Base-by-base conservation (phyloP, 2,329 filamentous ascomycete genomes). In the Verticillium albo-atrum region DNA sequence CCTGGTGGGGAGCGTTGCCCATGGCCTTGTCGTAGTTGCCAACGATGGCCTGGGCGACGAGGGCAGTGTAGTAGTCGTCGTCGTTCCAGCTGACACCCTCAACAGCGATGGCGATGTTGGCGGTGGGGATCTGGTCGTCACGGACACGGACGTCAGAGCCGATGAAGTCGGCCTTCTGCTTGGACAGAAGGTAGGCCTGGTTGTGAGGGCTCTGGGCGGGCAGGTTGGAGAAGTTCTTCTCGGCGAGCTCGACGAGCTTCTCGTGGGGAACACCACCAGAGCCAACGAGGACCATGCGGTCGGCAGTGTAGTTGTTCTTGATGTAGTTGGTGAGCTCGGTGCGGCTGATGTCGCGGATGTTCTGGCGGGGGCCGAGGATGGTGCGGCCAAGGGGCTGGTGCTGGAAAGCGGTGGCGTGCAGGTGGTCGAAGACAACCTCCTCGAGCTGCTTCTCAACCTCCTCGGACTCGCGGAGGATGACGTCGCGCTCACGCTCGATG, bases 51-150 rank as follows among this genome's bases (percentile, higher is more conserved):
- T 99, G 95, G 61, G 95, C 92, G 67, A 99, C 94, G 60, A 99
- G 85, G 64, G 91, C 96, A 69, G 95, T 97, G 83, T 97, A 99
- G 86, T 99, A 99, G 80, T 98, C 94, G 64, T 96, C 91, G 69
- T 97, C 94, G 82, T 92, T 96, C 95, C 95, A 99, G 89, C 92
- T 96, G 60, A 99, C 95, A 87, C 95, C 95, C 85, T 99, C 95
- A 55, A 99, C 95, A 61, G 95, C 94, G 73, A 99, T 92, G 72
- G 96, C 95, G 70, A 99, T 96, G 85, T 99, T 94, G 75, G 95
- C 95, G 66, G 93, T 95, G 69, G 90, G 90, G 78, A 98, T 91
- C 71, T 90, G 96, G 79, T 99, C 95, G 75, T 99, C 95, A 73
- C 95, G 91, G 73, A 98, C 88, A 72, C 95, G 86, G 75, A 99